Conservation (phyloP, 2,329 filamentous ascomycete species). For the Ophiocordyceps robertsii region DNA sequence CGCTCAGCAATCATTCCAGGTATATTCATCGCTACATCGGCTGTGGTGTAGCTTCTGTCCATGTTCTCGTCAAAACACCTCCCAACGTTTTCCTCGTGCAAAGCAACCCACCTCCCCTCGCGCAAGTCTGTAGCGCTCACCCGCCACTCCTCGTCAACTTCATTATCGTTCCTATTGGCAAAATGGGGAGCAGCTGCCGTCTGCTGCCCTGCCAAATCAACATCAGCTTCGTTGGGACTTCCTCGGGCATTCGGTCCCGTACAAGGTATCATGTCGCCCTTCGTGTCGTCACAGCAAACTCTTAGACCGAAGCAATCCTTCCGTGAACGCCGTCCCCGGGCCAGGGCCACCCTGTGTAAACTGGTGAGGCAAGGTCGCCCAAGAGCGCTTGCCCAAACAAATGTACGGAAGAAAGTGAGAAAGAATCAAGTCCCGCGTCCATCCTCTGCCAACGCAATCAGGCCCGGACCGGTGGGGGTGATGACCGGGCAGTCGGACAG, state of each 20-base stretch:
- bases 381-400: not conserved
- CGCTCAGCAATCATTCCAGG: too few species aligned
- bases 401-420: constrained; percentile 1
- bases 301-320: not conserved
- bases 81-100: too few species aligned
- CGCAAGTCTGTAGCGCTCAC: not conserved
- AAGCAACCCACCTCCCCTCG: not conserved
- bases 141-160: not conserved
- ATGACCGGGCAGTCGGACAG: too few species aligned
- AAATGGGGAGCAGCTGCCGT: not conserved
- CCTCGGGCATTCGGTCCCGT: not conserved
- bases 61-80: too few species aligned
- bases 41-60: too few species aligned
- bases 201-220: not conserved
- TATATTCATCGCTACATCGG: too few species aligned
- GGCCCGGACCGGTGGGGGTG: too few species aligned
- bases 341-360: constrained; percentile 6
- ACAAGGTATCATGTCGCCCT: constrained; percentile 3
- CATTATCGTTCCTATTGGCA: not conserved
- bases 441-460: not conserved
- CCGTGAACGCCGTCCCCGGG: constrained; percentile 8
- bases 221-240: not conserved
- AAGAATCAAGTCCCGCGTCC: not conserved
- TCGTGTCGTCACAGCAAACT: constrained; percentile 1
- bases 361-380: not conserved